Evolutionary conservation across 176 grass and related monocot species (phyloP).

Genomic region (Aegilops longissima): DNA sequence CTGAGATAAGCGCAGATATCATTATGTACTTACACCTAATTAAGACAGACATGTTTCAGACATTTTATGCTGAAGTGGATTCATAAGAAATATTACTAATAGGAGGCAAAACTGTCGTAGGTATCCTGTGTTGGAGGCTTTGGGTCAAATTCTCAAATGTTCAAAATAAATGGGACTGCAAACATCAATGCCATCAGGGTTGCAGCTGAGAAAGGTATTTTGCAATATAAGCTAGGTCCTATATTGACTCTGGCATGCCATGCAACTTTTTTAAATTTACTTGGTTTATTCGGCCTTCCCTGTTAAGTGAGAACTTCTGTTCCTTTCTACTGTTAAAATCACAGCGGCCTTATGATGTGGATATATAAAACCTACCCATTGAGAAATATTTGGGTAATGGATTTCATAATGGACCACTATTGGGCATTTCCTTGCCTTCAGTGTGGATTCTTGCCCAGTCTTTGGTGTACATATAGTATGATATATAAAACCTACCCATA

Average conservation of each 20-base stretch:
- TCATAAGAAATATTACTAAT: constrained; percentile 12
- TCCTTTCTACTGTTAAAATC: not conserved
- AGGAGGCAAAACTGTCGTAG: constrained; percentile 41
- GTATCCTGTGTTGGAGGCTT: constrained; percentile 96
- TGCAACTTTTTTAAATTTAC: not conserved
- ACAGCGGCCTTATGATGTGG: not conserved
- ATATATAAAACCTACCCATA: not conserved
- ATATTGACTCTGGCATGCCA: not conserved
- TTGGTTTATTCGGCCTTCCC: not conserved
- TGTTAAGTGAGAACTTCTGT: not conserved
- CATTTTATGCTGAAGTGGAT: not conserved
- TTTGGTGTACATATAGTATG: not conserved
- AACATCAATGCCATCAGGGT: constrained; percentile 93
- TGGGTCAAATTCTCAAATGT: constrained; percentile 91
- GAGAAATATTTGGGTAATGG: not conserved
- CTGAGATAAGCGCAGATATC: not conserved
- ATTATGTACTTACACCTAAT: not conserved
- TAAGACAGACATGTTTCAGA: not conserved
- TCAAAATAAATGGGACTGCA: constrained; percentile 92
- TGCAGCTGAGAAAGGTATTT: constrained; percentile 82
- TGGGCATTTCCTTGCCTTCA: not conserved
- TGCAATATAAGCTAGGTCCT: not conserved
- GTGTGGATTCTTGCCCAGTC: not conserved
- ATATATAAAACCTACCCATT: constrained; percentile 1
- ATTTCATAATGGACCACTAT: not conserved